Evolutionary conservation across 163 green algal genomes (phyloP).

Genomic region (Trebouxia gelatinosa): DNA sequence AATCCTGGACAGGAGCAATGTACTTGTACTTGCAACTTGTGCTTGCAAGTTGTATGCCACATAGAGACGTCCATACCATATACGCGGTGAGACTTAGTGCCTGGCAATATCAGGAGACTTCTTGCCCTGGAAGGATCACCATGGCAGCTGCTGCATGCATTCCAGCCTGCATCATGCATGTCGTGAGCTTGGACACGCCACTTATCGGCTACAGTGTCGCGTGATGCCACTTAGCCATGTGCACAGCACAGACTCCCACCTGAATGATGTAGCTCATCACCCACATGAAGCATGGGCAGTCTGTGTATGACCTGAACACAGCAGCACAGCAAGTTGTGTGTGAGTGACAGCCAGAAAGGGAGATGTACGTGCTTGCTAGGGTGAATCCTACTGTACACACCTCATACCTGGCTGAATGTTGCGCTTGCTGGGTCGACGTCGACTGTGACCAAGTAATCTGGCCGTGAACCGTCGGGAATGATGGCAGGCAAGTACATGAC

Average conservation of each 20-base stretch:
- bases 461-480: conserved; percentile 47
- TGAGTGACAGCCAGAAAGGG: not conserved
- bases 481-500: conserved; percentile 75
- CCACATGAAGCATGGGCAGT: too few relatives aligned
- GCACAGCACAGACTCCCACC: too few relatives aligned
- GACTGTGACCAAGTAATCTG: conserved; percentile 79
- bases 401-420: conserved; percentile 71
- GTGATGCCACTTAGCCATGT: too few relatives aligned
- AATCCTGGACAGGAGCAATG: too few relatives aligned
- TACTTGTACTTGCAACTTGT: not conserved
- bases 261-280: too few relatives aligned
- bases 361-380: not conserved
- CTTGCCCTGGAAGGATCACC: conserved; percentile 45
- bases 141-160: conserved; percentile 64
- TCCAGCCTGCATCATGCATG: too few relatives aligned
- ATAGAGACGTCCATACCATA: too few relatives aligned
- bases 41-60: too few relatives aligned
- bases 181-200: too few relatives aligned
- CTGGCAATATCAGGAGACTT: conserved; percentile 56
- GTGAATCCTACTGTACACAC: too few relatives aligned
- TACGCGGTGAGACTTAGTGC: conserved; percentile 49
- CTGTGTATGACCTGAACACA: not conserved
- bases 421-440: conserved; percentile 63
- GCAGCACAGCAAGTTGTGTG: not conserved
- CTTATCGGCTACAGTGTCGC: too few relatives aligned